Base-by-base conservation (phyloP, 177 flowering plant genomes). In the Tripterygium wilfordii region DNA sequence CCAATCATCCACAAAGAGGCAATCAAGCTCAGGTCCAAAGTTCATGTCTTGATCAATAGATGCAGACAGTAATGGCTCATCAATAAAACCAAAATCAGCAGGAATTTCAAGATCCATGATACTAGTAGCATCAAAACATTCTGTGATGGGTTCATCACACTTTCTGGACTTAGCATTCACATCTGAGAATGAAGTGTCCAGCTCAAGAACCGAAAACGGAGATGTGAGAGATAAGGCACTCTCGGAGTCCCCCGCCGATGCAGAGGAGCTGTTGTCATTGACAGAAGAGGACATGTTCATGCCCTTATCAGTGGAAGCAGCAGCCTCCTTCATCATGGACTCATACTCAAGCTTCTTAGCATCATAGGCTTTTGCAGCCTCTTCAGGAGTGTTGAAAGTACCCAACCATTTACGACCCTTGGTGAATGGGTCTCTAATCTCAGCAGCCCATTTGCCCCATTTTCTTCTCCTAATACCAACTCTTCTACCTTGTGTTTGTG, bases 381-480 rank as follows among this genome's bases (percentile, higher is more conserved):
- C 91, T 40, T 82, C 90, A 0, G 82, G 77, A 5, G 94, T 80
- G 14, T 75, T 45, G 55, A 44, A 92, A 17, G 98, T 92, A n/a
- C 98, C 98, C 62, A 92, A 54, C 98, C 98, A 92, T 21, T 70
- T 48, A 5, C 96, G 60, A 3, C 16, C 62, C 1, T 77, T 61
- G 10, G 60, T 47, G 10, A 82, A 17, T 0, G 96, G 98, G 48
- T 92, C 81, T 13, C 95, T 76, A 51, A 92, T 92, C 58, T 88
- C 96, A 12, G 98, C 98, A 3, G 96, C 96, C 85, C 84, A 92
- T 64, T 84, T 92, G 0, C 98, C 98, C 98, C 96, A 92, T 57
- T 62, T 71, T 50, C 98, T 62, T 51, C 70, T 82, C 13, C 98
- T 58, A 19, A 92, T 89, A 2, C 98, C 98, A 32, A 60, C 66